A percentile compares a stretch with the other conserved stretches of the same genome.
Evolutionary conservation across 1,284 basidiomycete genomes (phyloP).

Genomic region (Uromyces viciae-fabae): DNA sequence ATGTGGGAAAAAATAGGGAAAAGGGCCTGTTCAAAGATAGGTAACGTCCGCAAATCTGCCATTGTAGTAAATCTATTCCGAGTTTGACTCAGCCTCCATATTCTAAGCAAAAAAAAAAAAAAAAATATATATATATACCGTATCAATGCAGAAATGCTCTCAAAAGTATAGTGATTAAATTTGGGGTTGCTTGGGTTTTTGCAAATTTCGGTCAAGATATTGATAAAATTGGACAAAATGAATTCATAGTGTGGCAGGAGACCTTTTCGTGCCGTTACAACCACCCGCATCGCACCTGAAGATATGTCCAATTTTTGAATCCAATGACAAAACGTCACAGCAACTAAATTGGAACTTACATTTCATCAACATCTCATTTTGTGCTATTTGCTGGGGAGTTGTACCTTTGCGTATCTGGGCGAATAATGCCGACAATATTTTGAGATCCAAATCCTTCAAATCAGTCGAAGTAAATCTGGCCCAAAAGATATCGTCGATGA

Average conservation of each 20-base stretch:
- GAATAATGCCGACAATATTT: conserved; percentile 73
- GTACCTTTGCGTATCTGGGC: conserved; percentile 74
- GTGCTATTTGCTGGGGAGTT: conserved; percentile 88
- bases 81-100: background rate
- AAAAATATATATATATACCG: conserved; percentile 60
- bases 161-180: conserved; percentile 96
- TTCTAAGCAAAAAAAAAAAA: background rate
- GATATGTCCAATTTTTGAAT: background rate
- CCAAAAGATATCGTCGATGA: background rate
- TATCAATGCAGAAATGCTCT: conserved; percentile 86
- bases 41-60: conserved; percentile 65
- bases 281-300: conserved; percentile 72
- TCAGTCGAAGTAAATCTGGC: conserved; percentile 72
- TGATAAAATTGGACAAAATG: conserved; percentile 71
- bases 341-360: conserved; percentile 60
- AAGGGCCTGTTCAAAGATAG: conserved; percentile 73
- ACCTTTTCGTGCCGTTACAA: conserved; percentile 78
- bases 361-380: conserved; percentile 98
- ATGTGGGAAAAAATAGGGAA: conserved; percentile 78
- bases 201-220: conserved; percentile 78
- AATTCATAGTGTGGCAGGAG: conserved; percentile 67
- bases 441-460: conserved; percentile 73
- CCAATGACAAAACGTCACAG: background rate
- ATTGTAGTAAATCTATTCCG: conserved; percentile 69
- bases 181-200: conserved; percentile 96